Evolutionary conservation across 331 rosid genomes (phyloP), one percentile per base, ranked within the genome.

Genomic region (Rosa hybrid): DNA sequence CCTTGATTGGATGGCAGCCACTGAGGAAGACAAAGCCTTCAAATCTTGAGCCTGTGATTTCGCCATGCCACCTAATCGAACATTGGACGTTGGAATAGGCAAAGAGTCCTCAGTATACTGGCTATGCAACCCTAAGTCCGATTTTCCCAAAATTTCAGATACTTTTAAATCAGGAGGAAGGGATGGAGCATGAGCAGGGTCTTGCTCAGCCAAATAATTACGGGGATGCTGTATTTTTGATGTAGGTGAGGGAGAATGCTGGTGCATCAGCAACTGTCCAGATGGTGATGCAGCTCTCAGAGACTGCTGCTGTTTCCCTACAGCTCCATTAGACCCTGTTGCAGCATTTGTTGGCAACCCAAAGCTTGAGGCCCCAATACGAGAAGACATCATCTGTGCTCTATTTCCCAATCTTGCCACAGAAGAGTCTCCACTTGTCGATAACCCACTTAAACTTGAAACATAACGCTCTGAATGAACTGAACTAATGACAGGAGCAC

Each of bases 241-340:
- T 46, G 88, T 74, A 77, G 85, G 84, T 34, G 88, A 83, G 59
- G 89, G 82, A 71, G 94, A 73, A 83, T 80, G 86, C 77, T 84
- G 95, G 78, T 67, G 85, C 85, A 84, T 59, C 77, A 89, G 86
- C 51, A 90, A 87, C 82, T 85, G 91, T 73, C 75, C 88, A 44
- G 90, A 82, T 84, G 93, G 86, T 67, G 89, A 87, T 76, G 89
- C 89, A 0, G 78, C 85, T 76, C 88, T 86, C 59, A 65, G 85
- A 81, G 88, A 79, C 59, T 81, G 90, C 68, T 79, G 89, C 14
- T 82, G 91, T 67, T 77, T 77, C 12, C 77, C 91, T 41, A 51
- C 83, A 68, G 83, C 70, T 85, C 91, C 92, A 75, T 78, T 23
- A 73, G 85, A 53, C 65, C 89, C 97, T 42, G 76, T 72, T 42